phyloP scores from a whole-genome alignment of 768 basidiomycete genomes.

The Lepiota brunneoincarnata region DNA sequence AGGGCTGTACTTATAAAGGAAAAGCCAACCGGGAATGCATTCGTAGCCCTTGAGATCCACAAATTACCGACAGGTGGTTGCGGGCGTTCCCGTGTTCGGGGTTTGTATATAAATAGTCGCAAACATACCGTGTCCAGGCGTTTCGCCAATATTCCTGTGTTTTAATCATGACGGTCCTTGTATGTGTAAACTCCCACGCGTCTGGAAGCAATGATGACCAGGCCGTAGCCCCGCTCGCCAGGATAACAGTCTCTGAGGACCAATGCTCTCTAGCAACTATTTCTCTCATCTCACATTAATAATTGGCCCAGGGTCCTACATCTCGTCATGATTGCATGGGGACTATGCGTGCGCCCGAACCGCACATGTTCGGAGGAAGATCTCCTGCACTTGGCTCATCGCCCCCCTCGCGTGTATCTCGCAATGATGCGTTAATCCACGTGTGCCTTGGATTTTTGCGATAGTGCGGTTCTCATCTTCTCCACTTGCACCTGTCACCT shows the following conservation, averaged over 20 bases:
- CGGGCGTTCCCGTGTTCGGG: too few relatives aligned
- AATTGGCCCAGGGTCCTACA: constrained; percentile 16
- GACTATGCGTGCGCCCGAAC: constrained; percentile 21
- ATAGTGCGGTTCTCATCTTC: constrained; percentile 14
- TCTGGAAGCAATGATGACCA: not conserved
- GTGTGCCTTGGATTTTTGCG: constrained; percentile 1
- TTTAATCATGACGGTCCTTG: not conserved
- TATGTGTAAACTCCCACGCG: not conserved
- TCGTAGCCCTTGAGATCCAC: too few relatives aligned
- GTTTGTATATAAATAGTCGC: too few relatives aligned
- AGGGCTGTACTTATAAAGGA: too few relatives aligned
- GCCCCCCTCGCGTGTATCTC: constrained; percentile 22
- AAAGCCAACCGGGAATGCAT: too few relatives aligned
- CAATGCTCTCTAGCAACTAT: constrained; percentile 16
- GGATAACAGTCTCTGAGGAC: constrained; percentile 25
- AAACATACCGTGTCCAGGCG: too few relatives aligned
- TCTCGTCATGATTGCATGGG: constrained; percentile 26
- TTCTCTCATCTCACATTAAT: constrained; percentile 16
- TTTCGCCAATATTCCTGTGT: too few relatives aligned
- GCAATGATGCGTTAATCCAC: constrained; percentile 17
- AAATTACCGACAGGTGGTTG: too few relatives aligned
- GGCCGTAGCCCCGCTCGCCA: constrained; percentile 7
- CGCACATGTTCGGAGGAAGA: constrained; percentile 24
- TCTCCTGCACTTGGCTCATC: constrained; percentile 21
- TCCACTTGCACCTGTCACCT: constrained; percentile 19